Evolutionary conservation across 345 rosid species (phyloP).

Genomic region (Brassica juncea): DNA sequence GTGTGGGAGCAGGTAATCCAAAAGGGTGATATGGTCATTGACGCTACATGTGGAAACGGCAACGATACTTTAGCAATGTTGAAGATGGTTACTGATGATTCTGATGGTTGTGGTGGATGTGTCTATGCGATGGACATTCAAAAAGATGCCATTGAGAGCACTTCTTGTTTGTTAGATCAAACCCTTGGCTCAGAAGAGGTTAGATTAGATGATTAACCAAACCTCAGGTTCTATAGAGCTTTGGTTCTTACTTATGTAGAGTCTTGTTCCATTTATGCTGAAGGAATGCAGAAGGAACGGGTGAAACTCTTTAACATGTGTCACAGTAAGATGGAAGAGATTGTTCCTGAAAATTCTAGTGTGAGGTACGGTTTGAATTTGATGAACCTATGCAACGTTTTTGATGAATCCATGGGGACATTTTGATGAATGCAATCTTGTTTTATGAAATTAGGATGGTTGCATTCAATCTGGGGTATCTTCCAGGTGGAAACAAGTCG

Average conservation of each 20-base stretch:
- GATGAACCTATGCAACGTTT: neutral
- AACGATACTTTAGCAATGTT: constrained; percentile 77
- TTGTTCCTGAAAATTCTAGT: constrained; percentile 50
- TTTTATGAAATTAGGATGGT: constrained; percentile 55
- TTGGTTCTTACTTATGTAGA: constrained; percentile 5
- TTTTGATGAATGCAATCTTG: neutral
- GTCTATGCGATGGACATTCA: constrained; percentile 89
- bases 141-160: constrained; percentile 57
- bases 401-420: neutral
- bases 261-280: constrained; percentile 25
- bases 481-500: constrained; percentile 83
- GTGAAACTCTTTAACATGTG: constrained; percentile 69
- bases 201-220: constrained; percentile 26
- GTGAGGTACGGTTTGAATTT: constrained; percentile 53
- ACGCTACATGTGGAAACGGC: constrained; percentile 95
- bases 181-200: constrained; percentile 61
- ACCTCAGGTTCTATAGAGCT: neutral
- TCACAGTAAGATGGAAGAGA: constrained; percentile 81
- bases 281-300: constrained; percentile 60
- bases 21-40: constrained; percentile 71
- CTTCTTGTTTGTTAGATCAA: constrained; percentile 57
- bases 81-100: constrained; percentile 64
- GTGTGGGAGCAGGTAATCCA: constrained; percentile 73
- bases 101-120: constrained; percentile 45
- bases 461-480: constrained; percentile 91